Conservation (phyloP, 176 grass and related monocot genomes). For the Hyparrhenia diplandra region DNA sequence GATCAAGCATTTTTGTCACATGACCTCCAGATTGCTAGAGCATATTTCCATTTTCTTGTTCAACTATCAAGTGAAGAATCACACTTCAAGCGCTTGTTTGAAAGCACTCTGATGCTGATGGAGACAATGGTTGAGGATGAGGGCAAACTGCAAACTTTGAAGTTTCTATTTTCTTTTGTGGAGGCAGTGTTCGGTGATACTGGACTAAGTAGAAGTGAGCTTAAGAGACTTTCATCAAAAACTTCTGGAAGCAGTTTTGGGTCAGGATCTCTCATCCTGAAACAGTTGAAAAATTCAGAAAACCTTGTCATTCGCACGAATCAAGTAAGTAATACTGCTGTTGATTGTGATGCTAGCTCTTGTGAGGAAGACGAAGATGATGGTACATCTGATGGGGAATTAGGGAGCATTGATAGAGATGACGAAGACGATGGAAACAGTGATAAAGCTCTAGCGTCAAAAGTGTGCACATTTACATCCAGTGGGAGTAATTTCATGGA, state of each 20-base stretch:
- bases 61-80: constrained; percentile 69
- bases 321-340: constrained; percentile 53
- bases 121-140: constrained; percentile 71
- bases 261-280: constrained; percentile 53
- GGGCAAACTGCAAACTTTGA: constrained; percentile 52
- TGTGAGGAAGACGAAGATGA: constrained; percentile 98
- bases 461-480: constrained; percentile 98
- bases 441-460: constrained; percentile 75
- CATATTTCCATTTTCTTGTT: constrained; percentile 81
- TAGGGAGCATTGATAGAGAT: constrained; percentile 89
- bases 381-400: constrained; percentile 89
- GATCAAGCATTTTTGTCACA: constrained; percentile 76
- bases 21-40: constrained; percentile 69
- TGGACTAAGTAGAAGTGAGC: constrained; percentile 44
- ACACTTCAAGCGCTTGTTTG: constrained; percentile 63
- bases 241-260: constrained; percentile 41
- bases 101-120: constrained; percentile 73
- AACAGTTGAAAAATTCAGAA: constrained; percentile 76
- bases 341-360: constrained; percentile 81
- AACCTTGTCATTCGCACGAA: constrained; percentile 55
- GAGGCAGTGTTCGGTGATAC: constrained; percentile 64
- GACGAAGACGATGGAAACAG: constrained; percentile 88
- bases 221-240: constrained; percentile 71
- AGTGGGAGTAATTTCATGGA: constrained; percentile 99
- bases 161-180: constrained; percentile 83